Percentiles rank a stretch among this genome's conserved stretches.
These are phyloP conservation scores for Fusarium caatingaense DNA, from an alignment of 2,329 filamentous ascomycete genomes.

Conservation along the genomic window DNA sequence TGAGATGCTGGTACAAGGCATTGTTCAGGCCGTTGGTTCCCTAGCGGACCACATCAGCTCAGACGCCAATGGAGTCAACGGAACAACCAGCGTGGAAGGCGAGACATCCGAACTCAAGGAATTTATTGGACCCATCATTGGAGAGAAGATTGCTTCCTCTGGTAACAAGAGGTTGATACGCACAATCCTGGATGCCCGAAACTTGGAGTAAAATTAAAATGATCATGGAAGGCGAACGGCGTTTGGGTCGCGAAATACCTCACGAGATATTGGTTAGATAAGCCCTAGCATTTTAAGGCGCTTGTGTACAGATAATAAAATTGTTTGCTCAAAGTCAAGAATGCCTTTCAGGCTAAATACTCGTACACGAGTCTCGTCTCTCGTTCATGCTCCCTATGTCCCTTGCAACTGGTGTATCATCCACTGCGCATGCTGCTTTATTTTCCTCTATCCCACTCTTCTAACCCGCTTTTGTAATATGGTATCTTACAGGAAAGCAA, in stretches of 20 bases:
- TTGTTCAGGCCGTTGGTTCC: constrained; percentile 64
- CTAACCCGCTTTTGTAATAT: constrained; percentile 1
- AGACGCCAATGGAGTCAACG: constrained; percentile 56
- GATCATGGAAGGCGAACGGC: constrained; percentile 40
- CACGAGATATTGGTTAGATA: constrained; percentile 30
- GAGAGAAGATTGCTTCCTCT: constrained; percentile 59
- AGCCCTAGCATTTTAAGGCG: constrained; percentile 27
- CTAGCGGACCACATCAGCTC: constrained; percentile 52
- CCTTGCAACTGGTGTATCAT: constrained; percentile 29
- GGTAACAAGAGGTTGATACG: constrained; percentile 61
- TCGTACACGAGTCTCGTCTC: constrained; percentile 36
- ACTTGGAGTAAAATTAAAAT: constrained; percentile 56
- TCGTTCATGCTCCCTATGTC: constrained; percentile 9
- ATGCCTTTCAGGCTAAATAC: constrained; percentile 36
- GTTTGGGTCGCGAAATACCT: constrained; percentile 41
- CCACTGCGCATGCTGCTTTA: constrained; percentile 17
- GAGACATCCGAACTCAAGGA: constrained; percentile 62
- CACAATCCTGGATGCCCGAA: constrained; percentile 66
- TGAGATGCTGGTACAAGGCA: constrained; percentile 66
- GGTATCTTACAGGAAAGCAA: constrained; percentile 59
- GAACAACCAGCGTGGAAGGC: constrained; percentile 48
- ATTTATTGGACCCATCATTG: constrained; percentile 66
- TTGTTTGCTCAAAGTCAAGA: constrained; percentile 40
- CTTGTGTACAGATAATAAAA: constrained; percentile 41
- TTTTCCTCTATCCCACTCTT: not conserved